phyloP scores from a whole-genome alignment of 768 basidiomycete species.

The Phanerochaete sordida region DNA sequence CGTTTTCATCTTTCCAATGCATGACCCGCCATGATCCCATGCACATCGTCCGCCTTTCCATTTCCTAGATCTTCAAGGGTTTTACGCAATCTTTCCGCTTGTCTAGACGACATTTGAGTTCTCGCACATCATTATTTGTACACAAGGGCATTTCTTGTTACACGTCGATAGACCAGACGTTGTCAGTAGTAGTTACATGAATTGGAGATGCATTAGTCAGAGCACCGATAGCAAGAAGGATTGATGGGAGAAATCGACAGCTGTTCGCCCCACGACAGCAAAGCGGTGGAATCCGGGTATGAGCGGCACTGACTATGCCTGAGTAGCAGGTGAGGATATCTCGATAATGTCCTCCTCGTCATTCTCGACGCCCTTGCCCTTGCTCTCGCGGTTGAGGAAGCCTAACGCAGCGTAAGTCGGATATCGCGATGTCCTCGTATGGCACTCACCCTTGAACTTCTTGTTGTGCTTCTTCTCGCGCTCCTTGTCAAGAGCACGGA shows the following conservation, averaged over 20 bases:
- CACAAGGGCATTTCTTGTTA: not conserved
- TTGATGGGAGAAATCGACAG: not conserved
- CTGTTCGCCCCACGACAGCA: not conserved
- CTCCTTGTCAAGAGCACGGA: constrained; percentile 62
- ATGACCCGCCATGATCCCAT: not conserved
- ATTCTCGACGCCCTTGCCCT: constrained; percentile 7
- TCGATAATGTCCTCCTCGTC: not conserved
- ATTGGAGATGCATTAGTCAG: not conserved
- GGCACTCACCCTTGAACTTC: constrained; percentile 66
- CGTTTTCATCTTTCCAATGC: not conserved
- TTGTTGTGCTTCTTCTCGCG: constrained; percentile 61
- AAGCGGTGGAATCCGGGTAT: not conserved
- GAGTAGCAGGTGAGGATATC: not conserved
- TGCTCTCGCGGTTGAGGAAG: constrained; percentile 40
- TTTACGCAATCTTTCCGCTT: no score
- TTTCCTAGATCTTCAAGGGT: not conserved
- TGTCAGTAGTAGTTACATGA: not conserved
- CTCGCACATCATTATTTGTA: not conserved
- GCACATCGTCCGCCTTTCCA: not conserved
- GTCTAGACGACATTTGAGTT: no score
- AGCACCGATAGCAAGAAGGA: not conserved
- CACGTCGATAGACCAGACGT: not conserved
- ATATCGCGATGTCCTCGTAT: not conserved
- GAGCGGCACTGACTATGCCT: not conserved
- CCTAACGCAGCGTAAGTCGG: constrained; percentile 29